Evolutionary conservation across 1,139 yeast species (phyloP), one percentile per base, ranked within the genome.

Genomic region (Kodamaea sp.): DNA sequence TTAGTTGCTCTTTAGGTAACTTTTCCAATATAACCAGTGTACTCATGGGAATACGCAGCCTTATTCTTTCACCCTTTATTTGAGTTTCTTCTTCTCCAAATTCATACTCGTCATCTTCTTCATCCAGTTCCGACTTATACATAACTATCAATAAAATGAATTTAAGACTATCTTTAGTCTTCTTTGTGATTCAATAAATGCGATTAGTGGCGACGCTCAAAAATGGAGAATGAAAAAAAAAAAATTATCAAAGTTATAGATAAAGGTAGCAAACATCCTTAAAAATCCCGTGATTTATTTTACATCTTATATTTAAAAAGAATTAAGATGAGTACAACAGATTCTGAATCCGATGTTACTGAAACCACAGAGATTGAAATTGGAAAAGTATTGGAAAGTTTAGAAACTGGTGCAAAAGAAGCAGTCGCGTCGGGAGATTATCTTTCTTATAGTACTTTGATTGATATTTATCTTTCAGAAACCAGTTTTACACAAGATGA

Each of bases 371-470:
- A 11, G 30, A 6, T 35, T 25, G 33, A 38, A 15, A 12, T 69
- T 35, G 64, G 58, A 4, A 51, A 53, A 24, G 53, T 69, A 7
- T 36, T 68, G 8, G 57, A 55, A 29, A 54, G 53, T 35, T 55
- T 71, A 30, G 54, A 58, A 22, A 42, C 44, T 8, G 74, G 73
- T 1, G 68, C 70, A n/a, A 40, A 49, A 6, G 75, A 70, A 24
- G 68, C 70, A 9, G 47, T 55, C 24, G 70, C 63, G 43, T 57
- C 74, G 7, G 63, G 72, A 9, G 95, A 86, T 58, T 85, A 66
- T 55, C 61, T 86, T 29, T 74, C 87, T n/a, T 86, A 81, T 52
- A 75, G 85, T 24, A 84, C 95, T 0, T 61, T 86, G 24, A 57
- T 86, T 31, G 95, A 86, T 43, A 64, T 81, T 35, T 71, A 80